A percentile compares a stretch with the other conserved stretches of the same genome.
Conservation (phyloP, 306 rosid genomes). For the Dryas alaskensis region DNA sequence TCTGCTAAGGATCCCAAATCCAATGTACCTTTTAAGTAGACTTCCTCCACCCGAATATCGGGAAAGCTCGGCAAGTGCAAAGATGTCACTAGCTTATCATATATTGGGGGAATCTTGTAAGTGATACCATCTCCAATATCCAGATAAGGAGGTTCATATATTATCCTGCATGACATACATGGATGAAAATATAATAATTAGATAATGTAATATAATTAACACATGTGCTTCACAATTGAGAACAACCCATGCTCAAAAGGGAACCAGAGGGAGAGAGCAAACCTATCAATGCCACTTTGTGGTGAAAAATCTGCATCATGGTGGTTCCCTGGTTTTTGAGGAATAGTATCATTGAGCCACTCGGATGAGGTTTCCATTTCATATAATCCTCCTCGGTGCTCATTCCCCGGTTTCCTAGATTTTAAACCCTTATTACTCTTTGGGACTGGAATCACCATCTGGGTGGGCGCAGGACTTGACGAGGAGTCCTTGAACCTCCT, state of each 20-base stretch:
- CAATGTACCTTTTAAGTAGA: constrained; percentile 83
- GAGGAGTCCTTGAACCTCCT: constrained; percentile 80
- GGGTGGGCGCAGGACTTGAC: constrained; percentile 50
- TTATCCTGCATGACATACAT: constrained; percentile 50
- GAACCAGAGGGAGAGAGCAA: constrained; percentile 34
- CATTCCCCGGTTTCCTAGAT: constrained; percentile 61
- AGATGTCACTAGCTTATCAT: constrained; percentile 67
- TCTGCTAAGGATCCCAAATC: constrained; percentile 94
- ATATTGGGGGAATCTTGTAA: constrained; percentile 84
- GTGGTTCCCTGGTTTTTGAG: constrained; percentile 52
- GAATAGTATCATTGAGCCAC: constrained; percentile 57
- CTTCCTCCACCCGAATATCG: constrained; percentile 77
- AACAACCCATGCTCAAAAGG: constrained; percentile 15
- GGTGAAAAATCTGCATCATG: constrained; percentile 46
- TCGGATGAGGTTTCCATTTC: constrained; percentile 58
- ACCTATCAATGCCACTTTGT: constrained; percentile 59
- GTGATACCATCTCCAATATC: constrained; percentile 85
- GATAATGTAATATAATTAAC: background rate
- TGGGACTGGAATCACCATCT: constrained; percentile 39
- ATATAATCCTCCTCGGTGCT: constrained; percentile 51
- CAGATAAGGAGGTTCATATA: constrained; percentile 79
- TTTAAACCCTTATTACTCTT: constrained; percentile 49
- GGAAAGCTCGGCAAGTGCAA: constrained; percentile 82
- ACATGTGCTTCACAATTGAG: background rate
- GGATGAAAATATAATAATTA: constrained; percentile 12